A percentile compares a stretch with the other conserved stretches of the same genome.
Evolutionary conservation across 441 rosid genomes (phyloP).

Genomic region (Populus hybrid): DNA sequence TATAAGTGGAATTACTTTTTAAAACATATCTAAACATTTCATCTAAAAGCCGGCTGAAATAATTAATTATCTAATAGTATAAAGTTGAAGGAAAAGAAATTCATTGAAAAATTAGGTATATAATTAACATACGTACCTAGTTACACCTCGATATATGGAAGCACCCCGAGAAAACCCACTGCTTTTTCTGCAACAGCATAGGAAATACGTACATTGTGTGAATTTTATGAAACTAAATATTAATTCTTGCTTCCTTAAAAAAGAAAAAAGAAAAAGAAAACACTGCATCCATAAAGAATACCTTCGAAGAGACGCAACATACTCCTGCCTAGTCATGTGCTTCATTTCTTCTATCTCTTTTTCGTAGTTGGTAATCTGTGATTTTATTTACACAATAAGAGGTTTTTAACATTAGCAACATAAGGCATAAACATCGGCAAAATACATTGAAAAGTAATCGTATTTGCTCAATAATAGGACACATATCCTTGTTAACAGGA

Average conservation of each 20-base stretch:
- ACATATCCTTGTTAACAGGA: conserved; percentile 20
- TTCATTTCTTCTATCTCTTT: conserved; percentile 89
- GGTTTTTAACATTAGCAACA: background rate
- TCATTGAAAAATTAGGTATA: background rate
- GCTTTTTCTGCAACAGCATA: conserved; percentile 59
- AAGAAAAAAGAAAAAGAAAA: background rate
- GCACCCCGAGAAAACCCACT: conserved; percentile 99
- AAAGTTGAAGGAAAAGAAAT: background rate
- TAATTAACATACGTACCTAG: conserved; percentile 47
- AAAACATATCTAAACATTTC: background rate
- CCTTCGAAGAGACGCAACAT: conserved; percentile 91
- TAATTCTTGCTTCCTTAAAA: background rate
- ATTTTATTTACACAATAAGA: background rate
- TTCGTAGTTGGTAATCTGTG: conserved; percentile 69
- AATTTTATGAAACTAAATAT: too few relatives aligned
- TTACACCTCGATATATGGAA: conserved; percentile 91
- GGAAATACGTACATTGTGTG: background rate
- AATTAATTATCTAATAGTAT: too few relatives aligned
- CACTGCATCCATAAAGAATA: conserved; percentile 15
- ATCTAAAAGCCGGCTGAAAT: background rate
- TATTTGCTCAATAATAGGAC: conserved; percentile 12
- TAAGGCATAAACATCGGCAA: background rate
- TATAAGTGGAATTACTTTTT: background rate
- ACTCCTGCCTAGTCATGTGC: conserved; percentile 89
- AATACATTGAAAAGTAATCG: background rate